A percentile compares a stretch with the other conserved stretches of the same genome.
phyloP scores from a whole-genome alignment of 176 grass and related monocot genomes.

The Stipa capillata region DNA sequence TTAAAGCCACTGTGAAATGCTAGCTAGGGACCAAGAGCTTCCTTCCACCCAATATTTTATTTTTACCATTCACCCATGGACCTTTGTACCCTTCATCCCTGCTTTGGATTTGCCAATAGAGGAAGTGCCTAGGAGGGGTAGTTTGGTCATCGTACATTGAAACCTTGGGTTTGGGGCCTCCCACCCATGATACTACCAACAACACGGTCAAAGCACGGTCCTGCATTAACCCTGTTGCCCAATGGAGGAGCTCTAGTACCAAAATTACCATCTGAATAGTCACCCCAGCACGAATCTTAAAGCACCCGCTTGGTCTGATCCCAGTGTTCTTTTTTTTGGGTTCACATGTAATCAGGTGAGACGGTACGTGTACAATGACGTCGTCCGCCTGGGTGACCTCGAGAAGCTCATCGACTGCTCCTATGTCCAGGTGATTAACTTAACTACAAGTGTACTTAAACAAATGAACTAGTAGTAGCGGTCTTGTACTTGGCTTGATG shows the following conservation, averaged over 20 bases:
- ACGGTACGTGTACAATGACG: slow-evolving; percentile 92
- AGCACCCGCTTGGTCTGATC: background rate
- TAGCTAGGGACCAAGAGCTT: slow-evolving; percentile 3
- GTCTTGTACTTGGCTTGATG: background rate
- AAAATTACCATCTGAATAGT: background rate
- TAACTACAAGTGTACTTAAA: background rate
- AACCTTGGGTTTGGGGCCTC: background rate
- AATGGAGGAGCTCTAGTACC: background rate
- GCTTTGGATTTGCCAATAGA: background rate
- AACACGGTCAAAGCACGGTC: slow-evolving; percentile 54
- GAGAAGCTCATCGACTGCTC: slow-evolving; percentile 93
- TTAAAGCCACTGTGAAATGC: slow-evolving; percentile 10
- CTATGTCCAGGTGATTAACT: slow-evolving; percentile 64
- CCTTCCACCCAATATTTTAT: background rate
- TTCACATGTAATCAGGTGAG: slow-evolving; percentile 38
- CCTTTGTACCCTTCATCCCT: background rate
- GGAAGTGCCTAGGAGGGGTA: background rate
- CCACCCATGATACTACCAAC: background rate
- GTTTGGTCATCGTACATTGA: background rate
- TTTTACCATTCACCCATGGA: slow-evolving; percentile 8
- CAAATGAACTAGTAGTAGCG: background rate
- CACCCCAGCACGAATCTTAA: background rate
- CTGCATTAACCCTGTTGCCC: slow-evolving; percentile 13
- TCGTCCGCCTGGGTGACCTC: slow-evolving; percentile 79
- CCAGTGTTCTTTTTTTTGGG: background rate